Evolutionary conservation across 164 flowering plant genomes (phyloP), one percentile per base, ranked within the genome.

Genomic region (Santalum album): DNA sequence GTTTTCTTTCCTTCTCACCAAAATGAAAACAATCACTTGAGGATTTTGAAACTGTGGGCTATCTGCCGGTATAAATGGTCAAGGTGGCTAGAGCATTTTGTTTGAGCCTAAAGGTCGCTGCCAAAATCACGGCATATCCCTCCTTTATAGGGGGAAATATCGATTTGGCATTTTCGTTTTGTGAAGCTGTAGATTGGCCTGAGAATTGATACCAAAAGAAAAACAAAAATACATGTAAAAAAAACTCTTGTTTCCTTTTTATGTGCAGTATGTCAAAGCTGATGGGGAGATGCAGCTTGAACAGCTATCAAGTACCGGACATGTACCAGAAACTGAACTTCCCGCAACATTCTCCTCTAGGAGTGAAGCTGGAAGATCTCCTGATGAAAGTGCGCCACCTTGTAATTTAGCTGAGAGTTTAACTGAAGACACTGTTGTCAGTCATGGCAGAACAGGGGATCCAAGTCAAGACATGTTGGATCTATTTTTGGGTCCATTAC

Each of bases 381-480:
- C 36, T 29, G 17, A 21, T 57, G 58, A 60, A 44, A 36, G 47
- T 20, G 29, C 7, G 1, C 26, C 55, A 39, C 4, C 56, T 29
- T 27, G 35, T 25, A 16, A 39, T 44, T 63, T 55, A 1, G 44
- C 25, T 24, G 54, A 23, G 27, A 53, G 32, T 55, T 53, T 53
- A 25, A 16, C 39, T 19, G 58, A 66, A 59, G 56, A 14, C 35
- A 42, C n/a, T 50, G 16, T 42, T 7, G 3, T 21, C 12, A 45
- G 38, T 49, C 49, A 44, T 12, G 58, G 46, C 38, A 61, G 54
- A 50, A 69, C 75, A 2, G 84, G 76, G 54, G 78, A 83, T 70
- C 71, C 87, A 46, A 62, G 79, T 49, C 69, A 69, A 57, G 95
- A 79, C 58, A 81, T 86, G 90, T 58, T 86, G 63, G 66, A 76